phyloP scores from a whole-genome alignment of 495 filamentous ascomycete genomes.

The Lophiotrema nucula region DNA sequence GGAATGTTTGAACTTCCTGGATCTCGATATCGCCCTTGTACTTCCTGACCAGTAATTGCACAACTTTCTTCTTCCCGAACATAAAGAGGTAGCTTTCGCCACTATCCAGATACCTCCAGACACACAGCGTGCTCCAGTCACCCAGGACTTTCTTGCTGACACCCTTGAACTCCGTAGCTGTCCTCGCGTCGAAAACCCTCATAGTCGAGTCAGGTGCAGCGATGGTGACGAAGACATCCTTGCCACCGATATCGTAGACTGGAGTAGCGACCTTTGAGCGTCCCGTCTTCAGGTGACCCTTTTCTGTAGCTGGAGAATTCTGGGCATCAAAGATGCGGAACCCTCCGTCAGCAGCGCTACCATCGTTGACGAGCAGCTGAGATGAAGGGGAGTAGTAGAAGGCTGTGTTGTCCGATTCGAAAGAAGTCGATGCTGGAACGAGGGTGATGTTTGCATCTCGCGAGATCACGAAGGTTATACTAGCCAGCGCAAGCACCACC shows the following conservation, averaged over 20 bases:
- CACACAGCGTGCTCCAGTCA: slow-evolving; percentile 1
- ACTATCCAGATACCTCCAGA: background rate
- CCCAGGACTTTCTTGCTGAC: background rate
- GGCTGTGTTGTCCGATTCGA: background rate
- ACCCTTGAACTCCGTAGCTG: background rate
- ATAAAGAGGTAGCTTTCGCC: background rate
- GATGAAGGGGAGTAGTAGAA: background rate
- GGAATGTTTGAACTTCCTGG: slow-evolving; percentile 6
- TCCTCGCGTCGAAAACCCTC: background rate
- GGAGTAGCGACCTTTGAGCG: background rate
- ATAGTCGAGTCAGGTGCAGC: background rate
- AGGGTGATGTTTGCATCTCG: background rate
- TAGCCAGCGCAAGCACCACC: background rate
- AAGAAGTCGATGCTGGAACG: background rate
- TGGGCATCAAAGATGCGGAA: background rate
- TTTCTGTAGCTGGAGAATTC: background rate
- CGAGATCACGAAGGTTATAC: background rate
- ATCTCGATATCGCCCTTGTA: background rate
- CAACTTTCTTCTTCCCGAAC: slow-evolving; percentile 6
- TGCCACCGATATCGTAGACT: background rate
- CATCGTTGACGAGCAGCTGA: background rate
- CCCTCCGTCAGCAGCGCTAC: background rate
- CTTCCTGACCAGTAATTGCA: background rate
- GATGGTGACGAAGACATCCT: background rate
- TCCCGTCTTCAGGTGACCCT: background rate